A percentile compares a stretch with the other conserved stretches of the same genome.
Evolutionary conservation across 768 basidiomycete species (phyloP).

Genomic region (Trametopsis cervina): DNA sequence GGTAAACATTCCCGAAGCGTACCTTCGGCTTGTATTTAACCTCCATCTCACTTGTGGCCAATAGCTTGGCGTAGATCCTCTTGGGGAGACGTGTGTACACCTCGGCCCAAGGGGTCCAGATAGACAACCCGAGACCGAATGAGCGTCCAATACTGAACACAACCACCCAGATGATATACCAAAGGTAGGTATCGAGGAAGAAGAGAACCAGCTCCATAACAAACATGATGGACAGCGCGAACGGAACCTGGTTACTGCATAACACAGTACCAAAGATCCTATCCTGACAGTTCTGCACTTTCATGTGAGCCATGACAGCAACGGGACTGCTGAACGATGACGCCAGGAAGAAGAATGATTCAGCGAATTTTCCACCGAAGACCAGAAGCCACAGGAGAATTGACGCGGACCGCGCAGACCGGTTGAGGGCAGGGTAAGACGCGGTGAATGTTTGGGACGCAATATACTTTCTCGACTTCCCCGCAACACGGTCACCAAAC

Average conservation of each 20-base stretch:
- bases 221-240: slow-evolving; percentile 97
- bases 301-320: slow-evolving; percentile 93
- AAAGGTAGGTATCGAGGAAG: slow-evolving; percentile 99
- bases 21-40: slow-evolving; percentile 99
- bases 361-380: slow-evolving; percentile 93
- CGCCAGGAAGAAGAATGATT: slow-evolving; percentile 98
- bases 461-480: slow-evolving; percentile 96
- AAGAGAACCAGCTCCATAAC: slow-evolving; percentile 96
- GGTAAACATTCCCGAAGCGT: slow-evolving; percentile 7
- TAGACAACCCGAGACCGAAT: slow-evolving; percentile 88
- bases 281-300: slow-evolving; percentile 86
- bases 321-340: slow-evolving; percentile 96
- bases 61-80: slow-evolving; percentile 93
- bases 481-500: slow-evolving; percentile 97
- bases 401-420: slow-evolving; percentile 73
- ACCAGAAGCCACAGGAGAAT: slow-evolving; percentile 86
- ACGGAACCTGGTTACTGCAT: slow-evolving; percentile 89
- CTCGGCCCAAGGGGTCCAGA: slow-evolving; percentile 99
- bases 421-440: slow-evolving; percentile 78
- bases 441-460: slow-evolving; percentile 99
- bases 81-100: slow-evolving; percentile 95
- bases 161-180: slow-evolving; percentile 99
- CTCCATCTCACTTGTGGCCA: slow-evolving; percentile 97
- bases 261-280: slow-evolving; percentile 71
- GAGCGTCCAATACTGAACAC: slow-evolving; percentile 88